A percentile compares a stretch with the other conserved stretches of the same genome.
Evolutionary conservation across 768 basidiomycete species (phyloP).

Genomic region (Mycena galopus): DNA sequence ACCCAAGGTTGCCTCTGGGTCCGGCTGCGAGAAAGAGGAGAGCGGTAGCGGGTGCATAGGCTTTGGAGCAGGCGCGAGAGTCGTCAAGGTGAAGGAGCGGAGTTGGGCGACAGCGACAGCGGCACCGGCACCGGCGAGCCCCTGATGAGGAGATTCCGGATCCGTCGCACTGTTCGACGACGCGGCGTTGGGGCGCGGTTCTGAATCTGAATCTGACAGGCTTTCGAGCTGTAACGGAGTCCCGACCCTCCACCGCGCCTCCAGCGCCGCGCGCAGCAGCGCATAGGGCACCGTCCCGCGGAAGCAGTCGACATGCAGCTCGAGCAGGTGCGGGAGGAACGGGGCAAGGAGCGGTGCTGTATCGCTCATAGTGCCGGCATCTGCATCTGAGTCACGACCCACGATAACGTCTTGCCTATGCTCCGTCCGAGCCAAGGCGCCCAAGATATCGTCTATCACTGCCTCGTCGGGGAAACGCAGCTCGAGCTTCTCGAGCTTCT

Average conservation of each 20-base stretch:
- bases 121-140: neutral
- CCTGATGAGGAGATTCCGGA: too few relatives aligned
- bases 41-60: neutral
- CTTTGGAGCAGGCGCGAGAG: neutral
- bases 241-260: conserved; percentile 4
- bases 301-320: conserved; percentile 4
- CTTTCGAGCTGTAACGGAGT: too few relatives aligned
- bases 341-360: neutral
- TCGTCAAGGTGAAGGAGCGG: neutral
- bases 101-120: neutral
- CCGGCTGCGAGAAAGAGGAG: neutral
- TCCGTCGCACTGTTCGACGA: too few relatives aligned
- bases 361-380: neutral
- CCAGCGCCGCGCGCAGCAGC: neutral
- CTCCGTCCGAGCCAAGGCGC: neutral
- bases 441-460: neutral
- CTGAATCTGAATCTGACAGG: neutral
- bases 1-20: neutral
- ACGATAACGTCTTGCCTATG: neutral
- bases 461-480: neutral
- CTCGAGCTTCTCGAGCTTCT: neutral
- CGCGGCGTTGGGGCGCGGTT: neutral
- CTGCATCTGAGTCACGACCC: neutral
- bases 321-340: conserved; percentile 3
- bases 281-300: neutral